Evolutionary conservation across 306 rosid genomes (phyloP), one percentile per base, ranked within the genome.

Genomic region (Rosa lucieae): DNA sequence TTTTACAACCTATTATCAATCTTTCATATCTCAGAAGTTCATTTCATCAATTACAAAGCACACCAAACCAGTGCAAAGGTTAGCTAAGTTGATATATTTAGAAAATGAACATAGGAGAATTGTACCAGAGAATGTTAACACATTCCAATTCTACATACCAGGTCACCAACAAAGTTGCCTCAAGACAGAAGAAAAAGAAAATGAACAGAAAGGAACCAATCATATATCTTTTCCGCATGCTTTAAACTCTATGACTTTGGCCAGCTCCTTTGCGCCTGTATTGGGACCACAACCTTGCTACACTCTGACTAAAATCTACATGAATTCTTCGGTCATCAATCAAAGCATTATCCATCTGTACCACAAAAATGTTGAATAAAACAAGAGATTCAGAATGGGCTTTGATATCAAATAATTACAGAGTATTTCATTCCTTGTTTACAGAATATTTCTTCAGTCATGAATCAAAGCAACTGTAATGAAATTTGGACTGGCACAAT

Each of bases 271-370:
- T 93, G 51, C 91, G 91, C 81, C 87, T 84, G 78, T 95, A 91
- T 76, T 93, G 98, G 68, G 96, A 90, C 98, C 98, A 95, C 37
- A 95, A 78, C 89, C 90, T 95, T 61, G 98, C 70, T 67, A 95
- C 97, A 85, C 95, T 92, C 80, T 92, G 99, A 87, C 99, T 92
- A 89, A 95, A 95, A 87, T 95, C 99, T 66, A 95, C 99, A 70
- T 92, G 99, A 84, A 95, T 92, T 85, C 99, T 91, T 81, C 98
- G 87, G 77, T 95, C 99, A 83, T 93, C 99, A 84, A 95, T 95
- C 86, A 95, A 78, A 69, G 99, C 96, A 81, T 93, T 95, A 87
- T 93, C 99, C 98, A 95, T 95, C 99, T 95, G 47, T 39, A 82
- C 82, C 73, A 61, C 70, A 68, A 47, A 56, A 59, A 59, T 79